These are phyloP conservation scores for Mucor indicus DNA, from an alignment of 371 early-diverging fungal genomes.

Conservation along the genomic window DNA sequence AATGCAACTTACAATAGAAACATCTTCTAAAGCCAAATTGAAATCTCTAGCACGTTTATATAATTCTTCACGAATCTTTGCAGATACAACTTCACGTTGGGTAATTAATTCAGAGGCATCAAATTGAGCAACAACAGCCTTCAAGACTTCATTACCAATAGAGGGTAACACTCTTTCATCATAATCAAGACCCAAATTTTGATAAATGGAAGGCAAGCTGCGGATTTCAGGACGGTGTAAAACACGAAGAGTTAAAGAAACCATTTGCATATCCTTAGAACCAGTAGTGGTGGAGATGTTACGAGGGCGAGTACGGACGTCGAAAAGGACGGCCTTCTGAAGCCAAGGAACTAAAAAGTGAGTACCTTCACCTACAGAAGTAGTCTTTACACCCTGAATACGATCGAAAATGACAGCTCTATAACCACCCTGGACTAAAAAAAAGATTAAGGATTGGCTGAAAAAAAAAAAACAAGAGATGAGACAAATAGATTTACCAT, in stretches of 20 bases:
- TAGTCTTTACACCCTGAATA: conserved; percentile 84
- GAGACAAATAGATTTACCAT: conserved; percentile 63
- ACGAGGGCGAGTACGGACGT: conserved; percentile 93
- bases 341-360: conserved; percentile 97
- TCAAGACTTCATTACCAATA: conserved; percentile 98
- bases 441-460: background rate
- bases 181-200: conserved; percentile 92
- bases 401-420: conserved; percentile 97
- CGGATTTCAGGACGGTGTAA: conserved; percentile 87
- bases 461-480: background rate
- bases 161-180: conserved; percentile 97
- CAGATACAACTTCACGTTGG: conserved; percentile 95
- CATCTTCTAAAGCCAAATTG: conserved; percentile 95
- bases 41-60: conserved; percentile 93
- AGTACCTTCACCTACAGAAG: conserved; percentile 88
- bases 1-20: conserved; percentile 79
- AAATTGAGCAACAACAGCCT: conserved; percentile 98
- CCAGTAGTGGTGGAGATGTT: conserved; percentile 96
- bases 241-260: conserved; percentile 91
- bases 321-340: conserved; percentile 75
- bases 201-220: conserved; percentile 82
- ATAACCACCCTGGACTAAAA: conserved; percentile 90
- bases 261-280: conserved; percentile 88
- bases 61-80: conserved; percentile 92
- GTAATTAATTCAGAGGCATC: conserved; percentile 97